Percentiles rank a stretch among this genome's conserved stretches.
These are phyloP conservation scores for Boeremia exigua DNA, from an alignment of 2,329 filamentous ascomycete species.

Conservation along the genomic window DNA sequence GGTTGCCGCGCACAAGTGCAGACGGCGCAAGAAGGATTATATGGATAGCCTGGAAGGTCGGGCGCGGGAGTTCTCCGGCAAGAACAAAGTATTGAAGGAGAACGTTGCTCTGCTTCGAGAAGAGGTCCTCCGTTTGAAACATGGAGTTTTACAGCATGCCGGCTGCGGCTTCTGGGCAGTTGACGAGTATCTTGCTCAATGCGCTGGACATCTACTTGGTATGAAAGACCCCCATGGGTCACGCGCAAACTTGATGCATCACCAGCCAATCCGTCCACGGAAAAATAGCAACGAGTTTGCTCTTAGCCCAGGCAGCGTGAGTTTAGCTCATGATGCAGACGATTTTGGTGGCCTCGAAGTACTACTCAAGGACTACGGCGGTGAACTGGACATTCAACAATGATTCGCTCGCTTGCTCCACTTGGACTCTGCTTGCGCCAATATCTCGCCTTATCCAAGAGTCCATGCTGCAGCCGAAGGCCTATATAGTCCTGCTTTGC, in stretches of 20 bases:
- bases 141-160: conserved; percentile 45
- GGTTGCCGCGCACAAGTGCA: conserved; percentile 75
- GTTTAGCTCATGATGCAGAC: conserved; percentile 21
- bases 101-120: conserved; percentile 43
- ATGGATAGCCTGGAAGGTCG: conserved; percentile 58
- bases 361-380: conserved; percentile 39
- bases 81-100: conserved; percentile 45
- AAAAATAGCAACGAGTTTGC: conserved; percentile 26
- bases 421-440: too few relatives aligned
- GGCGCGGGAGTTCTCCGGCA: conserved; percentile 46
- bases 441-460: too few relatives aligned
- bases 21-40: conserved; percentile 70
- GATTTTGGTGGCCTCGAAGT: conserved; percentile 41
- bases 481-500: too few relatives aligned
- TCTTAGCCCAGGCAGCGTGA: conserved; percentile 16
- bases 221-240: conserved; percentile 23
- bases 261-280: conserved; percentile 8
- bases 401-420: too few relatives aligned
- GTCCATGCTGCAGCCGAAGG: too few relatives aligned
- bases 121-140: conserved; percentile 46
- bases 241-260: conserved; percentile 1
- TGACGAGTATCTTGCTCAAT: conserved; percentile 47
- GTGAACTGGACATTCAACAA: conserved; percentile 6
- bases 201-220: conserved; percentile 43
- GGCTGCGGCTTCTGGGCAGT: conserved; percentile 48